Evolutionary conservation across 352 stramenopile species (phyloP).

Genomic region (Phytophthora aleatoria): DNA sequence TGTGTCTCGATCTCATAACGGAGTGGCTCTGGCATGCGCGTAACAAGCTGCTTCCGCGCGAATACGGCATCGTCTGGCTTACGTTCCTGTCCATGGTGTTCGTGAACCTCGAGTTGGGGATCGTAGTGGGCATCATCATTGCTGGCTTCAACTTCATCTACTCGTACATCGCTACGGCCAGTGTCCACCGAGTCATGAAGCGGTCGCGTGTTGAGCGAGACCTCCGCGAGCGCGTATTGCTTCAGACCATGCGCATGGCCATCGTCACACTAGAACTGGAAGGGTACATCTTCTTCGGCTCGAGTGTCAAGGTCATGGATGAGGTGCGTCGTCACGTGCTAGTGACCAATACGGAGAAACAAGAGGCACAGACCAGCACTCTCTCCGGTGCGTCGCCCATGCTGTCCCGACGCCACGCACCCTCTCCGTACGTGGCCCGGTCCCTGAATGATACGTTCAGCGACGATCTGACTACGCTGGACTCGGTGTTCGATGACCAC

Average conservation of each 20-base stretch:
- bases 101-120: slow-evolving; percentile 95
- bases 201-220: slow-evolving; percentile 82
- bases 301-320: slow-evolving; percentile 87
- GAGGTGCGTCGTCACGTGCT: slow-evolving; percentile 86
- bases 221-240: slow-evolving; percentile 71
- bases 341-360: slow-evolving; percentile 46
- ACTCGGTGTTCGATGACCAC: slow-evolving; percentile 54
- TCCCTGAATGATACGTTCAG: slow-evolving; percentile 35
- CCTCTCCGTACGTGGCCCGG: slow-evolving; percentile 38
- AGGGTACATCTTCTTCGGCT: slow-evolving; percentile 90
- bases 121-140: slow-evolving; percentile 92
- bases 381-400: slow-evolving; percentile 29
- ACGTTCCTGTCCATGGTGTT: slow-evolving; percentile 96
- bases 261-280: slow-evolving; percentile 88
- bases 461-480: slow-evolving; percentile 66
- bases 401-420: slow-evolving; percentile 18
- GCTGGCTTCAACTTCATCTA: slow-evolving; percentile 90
- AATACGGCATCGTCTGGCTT: slow-evolving; percentile 94
- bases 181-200: slow-evolving; percentile 82
- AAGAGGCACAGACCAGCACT: slow-evolving; percentile 33
- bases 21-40: slow-evolving; percentile 95
- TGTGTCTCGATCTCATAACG: slow-evolving; percentile 96
- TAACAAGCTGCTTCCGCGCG: slow-evolving; percentile 84
- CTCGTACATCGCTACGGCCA: slow-evolving; percentile 74
- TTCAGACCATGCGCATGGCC: slow-evolving; percentile 74